phyloP scores from a whole-genome alignment of 2,329 filamentous ascomycete genomes.

The Pseudogymnoascus sp. region DNA sequence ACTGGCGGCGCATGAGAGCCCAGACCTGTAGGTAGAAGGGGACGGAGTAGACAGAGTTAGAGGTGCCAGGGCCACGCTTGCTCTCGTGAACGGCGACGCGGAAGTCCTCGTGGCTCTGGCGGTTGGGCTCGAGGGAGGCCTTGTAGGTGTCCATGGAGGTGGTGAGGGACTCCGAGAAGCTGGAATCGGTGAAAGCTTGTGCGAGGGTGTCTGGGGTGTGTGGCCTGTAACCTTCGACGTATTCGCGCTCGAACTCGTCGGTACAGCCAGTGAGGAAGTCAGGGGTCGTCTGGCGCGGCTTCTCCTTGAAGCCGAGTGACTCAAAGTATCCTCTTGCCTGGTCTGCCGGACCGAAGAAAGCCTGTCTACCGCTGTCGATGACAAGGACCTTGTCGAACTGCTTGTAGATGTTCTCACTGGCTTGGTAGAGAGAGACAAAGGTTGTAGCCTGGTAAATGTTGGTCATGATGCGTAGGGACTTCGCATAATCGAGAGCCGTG shows the following conservation, averaged over 20 bases:
- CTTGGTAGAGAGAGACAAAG: conserved; percentile 61
- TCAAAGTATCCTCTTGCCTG: conserved; percentile 59
- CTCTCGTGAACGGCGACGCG: conserved; percentile 20
- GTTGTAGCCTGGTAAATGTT: conserved; percentile 52
- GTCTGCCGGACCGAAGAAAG: conserved; percentile 54
- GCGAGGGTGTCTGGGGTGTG: conserved; percentile 40
- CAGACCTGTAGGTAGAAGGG: conserved; percentile 48
- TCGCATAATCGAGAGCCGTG: conserved; percentile 52
- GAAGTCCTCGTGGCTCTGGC: conserved; percentile 2
- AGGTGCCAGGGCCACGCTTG: not conserved
- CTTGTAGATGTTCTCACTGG: conserved; percentile 61
- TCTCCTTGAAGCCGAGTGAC: conserved; percentile 53
- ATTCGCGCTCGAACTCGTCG: conserved; percentile 22
- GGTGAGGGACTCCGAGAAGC: conserved; percentile 40
- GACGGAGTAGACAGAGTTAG: conserved; percentile 26
- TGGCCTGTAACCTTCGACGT: conserved; percentile 51
- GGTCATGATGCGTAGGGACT: conserved; percentile 53
- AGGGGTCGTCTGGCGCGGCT: conserved; percentile 53
- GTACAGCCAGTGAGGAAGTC: conserved; percentile 61
- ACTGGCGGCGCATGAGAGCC: conserved; percentile 50
- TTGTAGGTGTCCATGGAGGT: conserved; percentile 50
- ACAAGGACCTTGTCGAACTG: conserved; percentile 64
- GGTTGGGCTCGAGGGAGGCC: conserved; percentile 36
- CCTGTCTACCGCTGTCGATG: conserved; percentile 56
- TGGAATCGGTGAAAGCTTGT: conserved; percentile 38